Evolutionary conservation across 2,329 filamentous ascomycete genomes (phyloP).

Genomic region (Alternaria novae-zelandiae): DNA sequence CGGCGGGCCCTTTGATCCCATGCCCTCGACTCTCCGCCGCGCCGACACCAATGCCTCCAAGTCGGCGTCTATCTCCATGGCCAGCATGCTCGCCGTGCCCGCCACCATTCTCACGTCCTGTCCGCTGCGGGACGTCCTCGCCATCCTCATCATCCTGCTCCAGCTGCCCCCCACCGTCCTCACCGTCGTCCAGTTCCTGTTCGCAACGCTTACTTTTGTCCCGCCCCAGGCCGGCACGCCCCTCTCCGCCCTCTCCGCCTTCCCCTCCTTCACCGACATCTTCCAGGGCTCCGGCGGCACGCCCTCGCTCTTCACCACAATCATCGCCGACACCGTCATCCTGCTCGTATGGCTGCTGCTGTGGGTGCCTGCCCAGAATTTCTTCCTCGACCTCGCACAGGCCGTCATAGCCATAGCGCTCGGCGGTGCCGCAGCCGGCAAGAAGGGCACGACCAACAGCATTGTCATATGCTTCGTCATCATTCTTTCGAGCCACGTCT

Average conservation of each 20-base stretch:
- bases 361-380: constrained; percentile 85
- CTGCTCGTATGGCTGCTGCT: constrained; percentile 86
- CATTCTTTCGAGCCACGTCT: constrained; percentile 61
- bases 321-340: constrained; percentile 83
- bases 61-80: constrained; percentile 71
- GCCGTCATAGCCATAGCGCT: constrained; percentile 91
- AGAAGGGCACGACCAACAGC: constrained; percentile 72
- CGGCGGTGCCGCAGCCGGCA: constrained; percentile 77
- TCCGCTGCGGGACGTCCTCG: constrained; percentile 91
- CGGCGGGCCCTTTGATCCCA: constrained; percentile 45
- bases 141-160: constrained; percentile 93
- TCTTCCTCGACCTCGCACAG: constrained; percentile 88
- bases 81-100: constrained; percentile 73
- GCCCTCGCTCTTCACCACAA: constrained; percentile 82
- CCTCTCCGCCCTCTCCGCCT: constrained; percentile 73
- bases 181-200: constrained; percentile 88
- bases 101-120: constrained; percentile 88
- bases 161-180: constrained; percentile 88
- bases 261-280: constrained; percentile 85
- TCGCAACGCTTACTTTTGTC: constrained; percentile 91
- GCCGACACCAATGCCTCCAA: constrained; percentile 64
- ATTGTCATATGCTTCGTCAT: constrained; percentile 74
- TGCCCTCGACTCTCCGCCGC: constrained; percentile 66
- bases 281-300: constrained; percentile 87
- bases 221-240: constrained; percentile 76